phyloP scores from a whole-genome alignment of 2,329 filamentous ascomycete genomes.

The Penicillium olsonii region DNA sequence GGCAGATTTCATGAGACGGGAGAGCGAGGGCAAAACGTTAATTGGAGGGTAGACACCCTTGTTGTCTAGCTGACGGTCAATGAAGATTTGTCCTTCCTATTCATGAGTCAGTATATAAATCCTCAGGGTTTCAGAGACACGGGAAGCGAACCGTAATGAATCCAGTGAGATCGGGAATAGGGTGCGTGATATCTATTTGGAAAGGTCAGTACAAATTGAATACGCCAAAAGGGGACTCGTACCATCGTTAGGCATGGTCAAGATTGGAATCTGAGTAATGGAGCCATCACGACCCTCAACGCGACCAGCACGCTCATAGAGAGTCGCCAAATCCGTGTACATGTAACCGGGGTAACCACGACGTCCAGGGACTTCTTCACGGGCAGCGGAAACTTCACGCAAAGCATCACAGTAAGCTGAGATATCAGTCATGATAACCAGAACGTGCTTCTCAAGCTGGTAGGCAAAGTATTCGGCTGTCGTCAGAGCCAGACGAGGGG shows the following conservation, averaged over 20 bases:
- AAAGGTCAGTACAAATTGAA: conserved; percentile 6
- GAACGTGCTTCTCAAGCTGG: conserved; percentile 98
- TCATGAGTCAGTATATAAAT: conserved; percentile 1
- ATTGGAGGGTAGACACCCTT: conserved; percentile 98
- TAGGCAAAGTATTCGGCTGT: conserved; percentile 99
- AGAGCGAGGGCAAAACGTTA: conserved; percentile 96
- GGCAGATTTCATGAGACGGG: conserved; percentile 99
- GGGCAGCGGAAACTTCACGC: conserved; percentile 94
- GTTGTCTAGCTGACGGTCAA: conserved; percentile 91
- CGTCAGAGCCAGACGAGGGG: conserved; percentile 93
- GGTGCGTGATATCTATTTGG: conserved; percentile 85
- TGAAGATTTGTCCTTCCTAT: conserved; percentile 89
- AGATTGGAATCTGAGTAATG: conserved; percentile 97
- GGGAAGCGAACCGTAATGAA: conserved; percentile 72
- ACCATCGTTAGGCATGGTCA: conserved; percentile 99
- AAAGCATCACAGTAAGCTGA: conserved; percentile 98
- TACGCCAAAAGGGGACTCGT: conserved; percentile 17
- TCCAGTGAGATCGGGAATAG: conserved; percentile 96
- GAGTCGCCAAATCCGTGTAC: conserved; percentile 99
- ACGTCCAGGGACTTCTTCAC: conserved; percentile 98
- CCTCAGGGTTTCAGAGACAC: not conserved
- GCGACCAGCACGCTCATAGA: conserved; percentile 98
- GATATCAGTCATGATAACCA: conserved; percentile 97
- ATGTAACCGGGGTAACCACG: conserved; percentile 99
- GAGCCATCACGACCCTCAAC: conserved; percentile 95